Evolutionary conservation across 2,329 filamentous ascomycete genomes (phyloP).

Genomic region (Diplodia mutila): DNA sequence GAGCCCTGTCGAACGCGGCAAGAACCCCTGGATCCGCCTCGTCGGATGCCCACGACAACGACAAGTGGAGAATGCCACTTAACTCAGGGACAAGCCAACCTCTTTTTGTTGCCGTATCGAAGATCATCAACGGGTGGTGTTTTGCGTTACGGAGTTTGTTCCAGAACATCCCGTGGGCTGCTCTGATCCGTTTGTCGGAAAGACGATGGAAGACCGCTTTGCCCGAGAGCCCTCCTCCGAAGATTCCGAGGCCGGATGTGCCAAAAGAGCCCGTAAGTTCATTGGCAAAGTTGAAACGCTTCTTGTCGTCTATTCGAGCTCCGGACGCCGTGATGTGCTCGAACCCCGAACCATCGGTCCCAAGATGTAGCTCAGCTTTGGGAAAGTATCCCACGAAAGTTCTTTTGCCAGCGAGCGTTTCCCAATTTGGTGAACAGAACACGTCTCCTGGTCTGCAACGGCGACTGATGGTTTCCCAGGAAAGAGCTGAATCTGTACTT

Average conservation of each 20-base stretch:
- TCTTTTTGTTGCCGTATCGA: background rate
- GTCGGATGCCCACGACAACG: background rate
- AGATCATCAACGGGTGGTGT: background rate
- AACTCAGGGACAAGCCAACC: background rate
- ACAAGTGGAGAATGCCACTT: background rate
- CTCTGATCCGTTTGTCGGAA: background rate
- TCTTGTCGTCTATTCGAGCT: background rate
- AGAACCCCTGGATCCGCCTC: background rate
- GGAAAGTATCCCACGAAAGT: background rate
- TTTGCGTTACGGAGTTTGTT: background rate
- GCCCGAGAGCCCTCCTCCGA: background rate
- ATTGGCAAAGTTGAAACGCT: background rate
- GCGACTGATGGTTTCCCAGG: background rate
- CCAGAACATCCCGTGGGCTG: background rate
- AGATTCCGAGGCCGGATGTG: background rate
- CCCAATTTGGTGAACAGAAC: background rate
- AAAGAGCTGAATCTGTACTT: background rate
- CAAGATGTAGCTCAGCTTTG: background rate
- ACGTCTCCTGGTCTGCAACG: background rate
- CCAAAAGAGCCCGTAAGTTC: background rate
- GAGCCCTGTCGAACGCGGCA: background rate
- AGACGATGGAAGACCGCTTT: background rate
- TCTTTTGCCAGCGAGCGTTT: background rate
- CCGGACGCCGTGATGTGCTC: background rate
- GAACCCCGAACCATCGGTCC: background rate